These are phyloP conservation scores for Lactarius hatsudake DNA, from an alignment of 768 basidiomycete genomes.

Conservation along the genomic window DNA sequence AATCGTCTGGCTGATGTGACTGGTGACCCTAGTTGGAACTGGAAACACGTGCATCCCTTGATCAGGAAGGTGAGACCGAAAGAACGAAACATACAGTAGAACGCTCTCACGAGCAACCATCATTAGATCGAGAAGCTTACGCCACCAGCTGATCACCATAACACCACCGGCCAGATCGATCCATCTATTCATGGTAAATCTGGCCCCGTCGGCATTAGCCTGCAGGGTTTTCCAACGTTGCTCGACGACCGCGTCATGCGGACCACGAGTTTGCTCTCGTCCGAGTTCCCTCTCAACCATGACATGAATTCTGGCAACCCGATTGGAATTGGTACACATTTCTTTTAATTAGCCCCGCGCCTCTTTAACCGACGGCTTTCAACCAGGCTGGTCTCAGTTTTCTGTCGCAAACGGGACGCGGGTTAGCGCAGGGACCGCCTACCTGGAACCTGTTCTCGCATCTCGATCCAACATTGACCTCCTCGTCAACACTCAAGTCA, in stretches of 20 bases:
- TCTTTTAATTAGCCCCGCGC: not conserved
- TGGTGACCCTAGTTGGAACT: constrained; percentile 25
- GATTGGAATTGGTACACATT: constrained; percentile 40
- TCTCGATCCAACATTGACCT: constrained; percentile 15
- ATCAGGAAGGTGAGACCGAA: constrained; percentile 10
- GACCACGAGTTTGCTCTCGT: constrained; percentile 36
- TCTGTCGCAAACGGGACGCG: constrained; percentile 9
- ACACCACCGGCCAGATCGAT: constrained; percentile 39
- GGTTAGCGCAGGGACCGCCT: constrained; percentile 15
- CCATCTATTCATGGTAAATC: constrained; percentile 39
- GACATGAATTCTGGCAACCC: constrained; percentile 45
- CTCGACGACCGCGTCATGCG: constrained; percentile 39
- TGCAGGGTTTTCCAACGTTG: not conserved
- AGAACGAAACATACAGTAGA: not conserved
- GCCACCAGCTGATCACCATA: constrained; percentile 39
- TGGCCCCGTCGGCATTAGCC: constrained; percentile 34
- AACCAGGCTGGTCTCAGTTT: constrained; percentile 6
- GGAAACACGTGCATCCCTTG: not conserved
- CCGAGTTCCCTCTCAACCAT: constrained; percentile 41
- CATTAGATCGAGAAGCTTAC: constrained; percentile 39
- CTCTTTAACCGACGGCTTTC: not conserved
- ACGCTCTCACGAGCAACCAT: not conserved
- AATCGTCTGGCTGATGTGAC: constrained; percentile 24
- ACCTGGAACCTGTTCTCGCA: constrained; percentile 7
- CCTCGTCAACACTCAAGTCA: constrained; percentile 23